These are phyloP conservation scores for Mariannaea sp. DNA, from an alignment of 2,329 filamentous ascomycete species.

Conservation along the genomic window DNA sequence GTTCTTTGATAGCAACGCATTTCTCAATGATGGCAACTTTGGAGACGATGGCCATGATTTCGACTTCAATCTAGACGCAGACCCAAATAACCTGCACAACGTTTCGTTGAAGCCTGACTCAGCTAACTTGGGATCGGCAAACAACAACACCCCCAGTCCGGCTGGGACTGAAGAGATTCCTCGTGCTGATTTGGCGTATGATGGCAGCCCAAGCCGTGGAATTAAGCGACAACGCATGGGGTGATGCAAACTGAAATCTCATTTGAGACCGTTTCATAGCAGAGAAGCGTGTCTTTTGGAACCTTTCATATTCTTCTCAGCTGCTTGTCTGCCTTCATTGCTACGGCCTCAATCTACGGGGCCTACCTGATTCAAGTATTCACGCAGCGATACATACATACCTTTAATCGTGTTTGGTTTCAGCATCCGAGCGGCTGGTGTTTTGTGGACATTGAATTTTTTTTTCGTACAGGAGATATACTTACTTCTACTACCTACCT, in stretches of 20 bases:
- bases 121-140: slow-evolving; percentile 12
- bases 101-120: slow-evolving; percentile 41
- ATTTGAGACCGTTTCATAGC: neutral
- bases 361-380: no score
- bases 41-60: slow-evolving; percentile 53
- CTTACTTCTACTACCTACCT: slow-evolving; percentile 8
- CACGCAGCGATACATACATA: no score
- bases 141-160: slow-evolving; percentile 52
- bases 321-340: neutral
- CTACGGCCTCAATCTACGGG: no score
- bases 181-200: slow-evolving; percentile 46
- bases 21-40: slow-evolving; percentile 47
- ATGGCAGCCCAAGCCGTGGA: slow-evolving; percentile 36
- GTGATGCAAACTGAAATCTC: slow-evolving; percentile 20
- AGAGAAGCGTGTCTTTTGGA: neutral
- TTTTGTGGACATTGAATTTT: neutral
- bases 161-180: slow-evolving; percentile 57
- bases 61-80: slow-evolving; percentile 54
- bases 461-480: slow-evolving; percentile 1
- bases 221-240: slow-evolving; percentile 47
- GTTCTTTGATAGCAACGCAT: slow-evolving; percentile 53
- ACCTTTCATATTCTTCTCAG: neutral
- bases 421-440: neutral
- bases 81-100: slow-evolving; percentile 32
- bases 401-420: neutral